Conservation (phyloP, 1,284 basidiomycete genomes). For the Austroboletus niveus region DNA sequence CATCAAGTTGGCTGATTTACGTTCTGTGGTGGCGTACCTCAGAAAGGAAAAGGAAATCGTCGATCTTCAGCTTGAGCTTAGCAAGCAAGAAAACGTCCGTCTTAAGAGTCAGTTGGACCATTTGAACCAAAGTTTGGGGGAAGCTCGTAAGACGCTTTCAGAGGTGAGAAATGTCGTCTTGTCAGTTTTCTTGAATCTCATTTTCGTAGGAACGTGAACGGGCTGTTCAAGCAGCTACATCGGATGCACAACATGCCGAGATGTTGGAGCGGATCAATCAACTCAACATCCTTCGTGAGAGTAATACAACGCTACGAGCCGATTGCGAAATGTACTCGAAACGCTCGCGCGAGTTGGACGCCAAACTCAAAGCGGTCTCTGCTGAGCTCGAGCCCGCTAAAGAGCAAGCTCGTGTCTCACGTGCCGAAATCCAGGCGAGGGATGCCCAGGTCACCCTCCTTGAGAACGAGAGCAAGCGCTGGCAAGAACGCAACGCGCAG, state of each 20-base stretch:
- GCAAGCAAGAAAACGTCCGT: slow-evolving; percentile 80
- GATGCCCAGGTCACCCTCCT: slow-evolving; percentile 69
- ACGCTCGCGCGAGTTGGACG: slow-evolving; percentile 64
- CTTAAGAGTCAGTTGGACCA: slow-evolving; percentile 78
- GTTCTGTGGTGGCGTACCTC: slow-evolving; percentile 79
- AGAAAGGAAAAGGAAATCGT: slow-evolving; percentile 90
- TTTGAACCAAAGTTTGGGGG: slow-evolving; percentile 66
- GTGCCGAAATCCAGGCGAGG: slow-evolving; percentile 74
- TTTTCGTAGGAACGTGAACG: slow-evolving; percentile 69
- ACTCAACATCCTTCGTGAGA: slow-evolving; percentile 84
- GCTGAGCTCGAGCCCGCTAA: slow-evolving; percentile 74
- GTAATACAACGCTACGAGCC: slow-evolving; percentile 80
- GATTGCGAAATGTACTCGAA: slow-evolving; percentile 70
- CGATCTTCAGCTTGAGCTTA: slow-evolving; percentile 82
- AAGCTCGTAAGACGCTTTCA: slow-evolving; percentile 62
- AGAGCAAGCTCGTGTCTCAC: slow-evolving; percentile 64
- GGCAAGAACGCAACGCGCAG: slow-evolving; percentile 84
- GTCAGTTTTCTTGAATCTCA: slow-evolving; percentile 2
- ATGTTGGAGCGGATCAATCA: slow-evolving; percentile 87
- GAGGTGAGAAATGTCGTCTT: slow-evolving; percentile 42
- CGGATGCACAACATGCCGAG: slow-evolving; percentile 81
- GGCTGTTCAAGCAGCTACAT: slow-evolving; percentile 64
- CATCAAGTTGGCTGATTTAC: slow-evolving; percentile 67
- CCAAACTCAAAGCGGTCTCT: slow-evolving; percentile 56
- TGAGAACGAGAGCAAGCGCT: slow-evolving; percentile 77